Evolutionary conservation across 2,329 filamentous ascomycete species (phyloP), one percentile per base, ranked within the genome.

Genomic region (Colletotrichum melonis): DNA sequence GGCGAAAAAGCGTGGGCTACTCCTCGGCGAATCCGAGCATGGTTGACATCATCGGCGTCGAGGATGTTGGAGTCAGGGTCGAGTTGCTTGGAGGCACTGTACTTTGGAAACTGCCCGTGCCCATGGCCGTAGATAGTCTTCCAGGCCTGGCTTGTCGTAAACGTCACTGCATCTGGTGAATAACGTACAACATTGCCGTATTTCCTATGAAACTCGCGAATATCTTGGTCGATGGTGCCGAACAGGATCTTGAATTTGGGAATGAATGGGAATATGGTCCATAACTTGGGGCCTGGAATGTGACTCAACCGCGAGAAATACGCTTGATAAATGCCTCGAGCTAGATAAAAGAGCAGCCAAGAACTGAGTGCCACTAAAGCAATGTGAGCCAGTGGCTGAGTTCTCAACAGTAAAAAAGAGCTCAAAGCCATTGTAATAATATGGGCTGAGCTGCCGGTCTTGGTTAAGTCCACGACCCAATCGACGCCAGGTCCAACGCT

Each of bases 171-270:
- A 66, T 85, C 80, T 1, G 87, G 85, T 3, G 81, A 81, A 49
- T 86, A 77, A 14, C 87, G 83, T 9, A 88, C 85, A 1, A 87
- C 80, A 2, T 80, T 79, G 12, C 86, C 86, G 72, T 86, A 85
- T 42, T 78, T 74, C 5, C 79, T 74, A 76, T 86, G 84, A 24
- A 85, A 76, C 4, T 72, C 72, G 22, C 76, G 76, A 46, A 81
- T 66, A 64, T 79, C 58, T 22, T 69, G 66, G 32, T 63, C 66
- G 12, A 69, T 46, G 5, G 58, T 63, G 14, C 66, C 66, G 30
- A 24, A 52, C 5, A 69, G 7, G 3, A 46, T 32, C 32, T 69
- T 69, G 5, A 57, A 24, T 5, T 56, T 63, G 7, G 66, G 49
- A 12, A 46, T 69, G 8, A 57, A 19, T 12, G 66, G 57, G 7